Conservation (phyloP, 495 filamentous ascomycete genomes). For the Penicillium ochrochloron region DNA sequence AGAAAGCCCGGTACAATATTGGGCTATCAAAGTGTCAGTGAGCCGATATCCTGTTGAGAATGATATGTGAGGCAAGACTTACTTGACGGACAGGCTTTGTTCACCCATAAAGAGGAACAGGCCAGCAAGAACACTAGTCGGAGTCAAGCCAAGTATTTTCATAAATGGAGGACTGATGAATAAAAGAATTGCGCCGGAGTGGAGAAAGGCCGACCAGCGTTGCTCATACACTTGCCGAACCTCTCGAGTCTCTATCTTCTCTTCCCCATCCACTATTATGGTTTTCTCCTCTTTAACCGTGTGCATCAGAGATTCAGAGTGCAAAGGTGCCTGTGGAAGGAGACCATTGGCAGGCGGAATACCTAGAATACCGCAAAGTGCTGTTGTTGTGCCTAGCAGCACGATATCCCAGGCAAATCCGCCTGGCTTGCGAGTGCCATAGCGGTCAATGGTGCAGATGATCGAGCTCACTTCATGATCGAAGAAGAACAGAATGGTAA, state of each 20-base stretch:
- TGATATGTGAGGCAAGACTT: constrained; percentile 14
- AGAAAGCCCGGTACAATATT: constrained; percentile 65
- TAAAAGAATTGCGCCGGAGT: constrained; percentile 62
- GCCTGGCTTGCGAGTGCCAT: constrained; percentile 67
- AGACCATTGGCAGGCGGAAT: constrained; percentile 74
- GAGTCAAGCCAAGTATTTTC: constrained; percentile 69
- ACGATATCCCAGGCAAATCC: constrained; percentile 75
- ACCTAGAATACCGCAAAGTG: constrained; percentile 69
- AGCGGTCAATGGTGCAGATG: constrained; percentile 70
- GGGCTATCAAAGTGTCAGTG: constrained; percentile 41
- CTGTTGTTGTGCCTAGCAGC: constrained; percentile 70
- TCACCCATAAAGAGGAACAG: constrained; percentile 78
- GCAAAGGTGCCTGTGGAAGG: constrained; percentile 70
- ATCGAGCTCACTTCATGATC: constrained; percentile 79
- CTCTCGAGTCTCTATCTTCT: constrained; percentile 45
- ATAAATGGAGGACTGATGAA: constrained; percentile 71
- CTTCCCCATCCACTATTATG: constrained; percentile 42
- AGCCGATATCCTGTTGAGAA: not conserved
- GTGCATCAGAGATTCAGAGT: constrained; percentile 70
- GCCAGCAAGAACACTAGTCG: constrained; percentile 69
- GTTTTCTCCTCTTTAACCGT: constrained; percentile 48
- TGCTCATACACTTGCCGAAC: constrained; percentile 67
- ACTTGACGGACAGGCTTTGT: constrained; percentile 70
- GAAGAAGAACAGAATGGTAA: constrained; percentile 74
- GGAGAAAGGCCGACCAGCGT: constrained; percentile 68